Evolutionary conservation across 495 filamentous ascomycete genomes (phyloP).

Genomic region (Penicillium angulare): DNA sequence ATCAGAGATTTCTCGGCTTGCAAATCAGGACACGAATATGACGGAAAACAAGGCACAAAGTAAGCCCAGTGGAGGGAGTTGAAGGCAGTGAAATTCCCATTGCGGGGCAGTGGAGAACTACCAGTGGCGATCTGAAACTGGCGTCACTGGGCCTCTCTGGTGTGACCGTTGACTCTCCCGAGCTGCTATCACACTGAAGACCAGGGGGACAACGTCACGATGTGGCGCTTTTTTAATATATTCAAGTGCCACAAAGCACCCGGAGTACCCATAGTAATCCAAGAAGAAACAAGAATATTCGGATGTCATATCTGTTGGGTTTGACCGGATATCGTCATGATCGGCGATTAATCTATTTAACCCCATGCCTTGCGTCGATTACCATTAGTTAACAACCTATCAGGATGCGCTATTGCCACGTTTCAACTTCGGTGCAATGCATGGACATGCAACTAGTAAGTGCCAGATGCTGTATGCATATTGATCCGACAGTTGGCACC

Average conservation of each 20-base stretch:
- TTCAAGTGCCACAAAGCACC: constrained; percentile 18
- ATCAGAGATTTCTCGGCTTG: too few relatives aligned
- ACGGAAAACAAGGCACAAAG: background rate
- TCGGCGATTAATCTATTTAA: constrained; percentile 11
- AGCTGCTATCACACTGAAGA: background rate
- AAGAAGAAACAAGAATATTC: background rate
- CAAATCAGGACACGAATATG: background rate
- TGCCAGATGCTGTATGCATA: background rate
- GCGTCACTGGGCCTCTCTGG: constrained; percentile 7
- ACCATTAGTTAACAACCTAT: constrained; percentile 10
- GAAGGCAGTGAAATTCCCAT: constrained; percentile 18
- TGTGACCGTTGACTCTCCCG: background rate
- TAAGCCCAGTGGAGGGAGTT: background rate
- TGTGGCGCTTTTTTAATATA: constrained; percentile 22
- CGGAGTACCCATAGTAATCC: too few relatives aligned
- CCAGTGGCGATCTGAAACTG: constrained; percentile 20
- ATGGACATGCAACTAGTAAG: background rate
- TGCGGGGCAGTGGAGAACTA: constrained; percentile 12
- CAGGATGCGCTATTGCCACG: background rate
- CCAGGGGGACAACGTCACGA: constrained; percentile 6
- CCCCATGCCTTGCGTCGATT: constrained; percentile 3
- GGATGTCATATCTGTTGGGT: constrained; percentile 4
- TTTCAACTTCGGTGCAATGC: background rate
- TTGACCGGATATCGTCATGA: constrained; percentile 6
- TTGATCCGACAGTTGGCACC: constrained; percentile 1